These are phyloP conservation scores for Cylindrotheca closterium DNA, from an alignment of 108 stramenopile genomes.

Conservation along the genomic window DNA sequence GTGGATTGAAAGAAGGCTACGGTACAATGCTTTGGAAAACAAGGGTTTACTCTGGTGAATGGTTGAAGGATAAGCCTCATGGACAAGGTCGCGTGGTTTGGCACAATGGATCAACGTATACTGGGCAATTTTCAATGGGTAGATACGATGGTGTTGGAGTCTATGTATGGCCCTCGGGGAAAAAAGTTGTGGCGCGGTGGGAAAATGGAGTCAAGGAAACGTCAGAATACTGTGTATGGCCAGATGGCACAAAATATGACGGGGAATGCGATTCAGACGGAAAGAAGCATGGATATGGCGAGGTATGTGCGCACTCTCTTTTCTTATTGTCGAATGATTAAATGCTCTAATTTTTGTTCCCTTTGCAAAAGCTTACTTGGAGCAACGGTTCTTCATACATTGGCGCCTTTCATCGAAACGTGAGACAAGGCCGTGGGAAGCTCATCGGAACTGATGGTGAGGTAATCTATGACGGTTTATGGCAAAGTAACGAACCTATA, in stretches of 20 bases:
- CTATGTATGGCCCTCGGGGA: conserved; percentile 32
- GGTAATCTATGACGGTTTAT: conserved; percentile 30
- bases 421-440: conserved; percentile 39
- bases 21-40: conserved; percentile 45
- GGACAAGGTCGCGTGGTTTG: conserved; percentile 48
- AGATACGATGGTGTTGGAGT: conserved; percentile 45
- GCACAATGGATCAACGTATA: conserved; percentile 43
- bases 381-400: conserved; percentile 40
- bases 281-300: conserved; percentile 45
- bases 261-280: conserved; percentile 49
- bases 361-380: conserved; percentile 38
- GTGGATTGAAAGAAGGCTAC: conserved; percentile 39
- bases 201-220: conserved; percentile 40
- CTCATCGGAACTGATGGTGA: conserved; percentile 20
- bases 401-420: conserved; percentile 40
- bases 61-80: conserved; percentile 35
- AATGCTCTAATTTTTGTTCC: no score
- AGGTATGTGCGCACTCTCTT: no score
- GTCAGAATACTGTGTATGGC: conserved; percentile 34
- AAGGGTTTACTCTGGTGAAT: conserved; percentile 49
- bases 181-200: conserved; percentile 43
- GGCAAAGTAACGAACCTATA: conserved; percentile 28
- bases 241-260: conserved; percentile 35
- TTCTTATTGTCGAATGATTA: no score
- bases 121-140: conserved; percentile 42